Evolutionary conservation across 371 early-diverging fungal species (phyloP).

Genomic region (Rhizopus delemar): DNA sequence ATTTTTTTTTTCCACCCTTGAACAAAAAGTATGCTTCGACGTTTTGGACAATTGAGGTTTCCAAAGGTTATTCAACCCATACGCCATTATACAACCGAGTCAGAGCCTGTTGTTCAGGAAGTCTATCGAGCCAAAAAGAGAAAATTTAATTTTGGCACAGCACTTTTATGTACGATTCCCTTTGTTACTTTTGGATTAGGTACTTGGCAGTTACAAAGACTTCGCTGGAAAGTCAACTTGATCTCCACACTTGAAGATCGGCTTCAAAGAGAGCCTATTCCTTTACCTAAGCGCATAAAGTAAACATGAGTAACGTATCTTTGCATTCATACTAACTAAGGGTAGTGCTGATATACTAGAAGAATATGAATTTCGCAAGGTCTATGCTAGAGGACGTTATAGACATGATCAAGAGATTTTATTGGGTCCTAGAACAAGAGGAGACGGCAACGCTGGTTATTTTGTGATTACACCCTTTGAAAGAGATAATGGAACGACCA

Average conservation of each 20-base stretch:
- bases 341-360: slow-evolving; percentile 50
- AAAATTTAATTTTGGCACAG: slow-evolving; percentile 44
- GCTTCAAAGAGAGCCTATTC: slow-evolving; percentile 65
- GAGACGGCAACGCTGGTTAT: slow-evolving; percentile 79
- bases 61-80: neutral
- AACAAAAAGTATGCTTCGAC: slow-evolving; percentile 1
- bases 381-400: slow-evolving; percentile 67
- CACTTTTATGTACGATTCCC: slow-evolving; percentile 65
- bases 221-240: slow-evolving; percentile 86
- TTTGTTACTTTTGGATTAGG: slow-evolving; percentile 83
- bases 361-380: slow-evolving; percentile 75
- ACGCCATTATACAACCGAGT: slow-evolving; percentile 3
- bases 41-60: slow-evolving; percentile 17
- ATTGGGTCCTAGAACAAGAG: slow-evolving; percentile 76
- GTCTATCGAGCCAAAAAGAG: slow-evolving; percentile 28
- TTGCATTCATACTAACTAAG: neutral
- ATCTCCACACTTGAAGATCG: slow-evolving; percentile 73
- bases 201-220: slow-evolving; percentile 88
- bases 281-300: slow-evolving; percentile 70
- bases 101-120: slow-evolving; percentile 14
- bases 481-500: slow-evolving; percentile 70
- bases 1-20: neutral
- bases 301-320: slow-evolving; percentile 13
- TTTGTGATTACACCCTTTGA: slow-evolving; percentile 84
- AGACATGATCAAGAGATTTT: slow-evolving; percentile 77